Percentiles rank a stretch among this genome's conserved stretches.
Evolutionary conservation across 192 early-diverging fungal species (phyloP).

Genomic region (Podila clonocystis): DNA sequence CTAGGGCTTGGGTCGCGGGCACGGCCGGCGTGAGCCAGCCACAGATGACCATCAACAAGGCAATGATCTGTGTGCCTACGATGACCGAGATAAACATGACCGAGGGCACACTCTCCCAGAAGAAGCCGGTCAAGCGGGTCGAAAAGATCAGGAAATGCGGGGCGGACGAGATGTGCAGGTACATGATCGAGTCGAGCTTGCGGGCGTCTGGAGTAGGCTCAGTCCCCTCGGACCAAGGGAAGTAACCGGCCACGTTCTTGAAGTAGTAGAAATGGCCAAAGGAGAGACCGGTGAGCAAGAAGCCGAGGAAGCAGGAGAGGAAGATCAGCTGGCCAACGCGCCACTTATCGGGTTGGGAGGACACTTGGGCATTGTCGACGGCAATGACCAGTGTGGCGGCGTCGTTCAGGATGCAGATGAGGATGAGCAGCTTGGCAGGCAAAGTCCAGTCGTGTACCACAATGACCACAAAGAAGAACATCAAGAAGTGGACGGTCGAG

Average conservation of each 20-base stretch:
- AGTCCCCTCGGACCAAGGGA: slow-evolving; percentile 28
- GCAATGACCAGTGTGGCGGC: slow-evolving; percentile 77
- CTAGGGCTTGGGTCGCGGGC: slow-evolving; percentile 58
- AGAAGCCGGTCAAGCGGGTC: slow-evolving; percentile 69
- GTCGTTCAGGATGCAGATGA: slow-evolving; percentile 80
- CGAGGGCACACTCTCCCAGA: slow-evolving; percentile 69
- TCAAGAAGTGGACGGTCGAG: slow-evolving; percentile 80
- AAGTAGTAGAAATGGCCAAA: slow-evolving; percentile 77
- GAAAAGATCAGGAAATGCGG: slow-evolving; percentile 85
- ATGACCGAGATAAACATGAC: slow-evolving; percentile 68
- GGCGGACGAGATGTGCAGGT: slow-evolving; percentile 76
- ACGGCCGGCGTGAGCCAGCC: slow-evolving; percentile 55
- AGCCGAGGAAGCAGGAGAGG: slow-evolving; percentile 69
- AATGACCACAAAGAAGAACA: slow-evolving; percentile 82
- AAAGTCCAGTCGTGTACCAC: slow-evolving; percentile 71
- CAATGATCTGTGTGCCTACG: slow-evolving; percentile 76
- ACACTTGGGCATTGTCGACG: slow-evolving; percentile 76
- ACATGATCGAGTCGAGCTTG: slow-evolving; percentile 73
- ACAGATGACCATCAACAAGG: slow-evolving; percentile 64
- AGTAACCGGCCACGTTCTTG: slow-evolving; percentile 30
- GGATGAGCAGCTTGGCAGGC: slow-evolving; percentile 70
- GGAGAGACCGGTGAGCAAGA: slow-evolving; percentile 65
- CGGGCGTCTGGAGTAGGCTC: slow-evolving; percentile 25
- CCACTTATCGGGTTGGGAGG: slow-evolving; percentile 78
- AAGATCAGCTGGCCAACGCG: slow-evolving; percentile 72